Base-by-base conservation (phyloP, 2,329 filamentous ascomycete genomes). In the Aspergillus sp. region DNA sequence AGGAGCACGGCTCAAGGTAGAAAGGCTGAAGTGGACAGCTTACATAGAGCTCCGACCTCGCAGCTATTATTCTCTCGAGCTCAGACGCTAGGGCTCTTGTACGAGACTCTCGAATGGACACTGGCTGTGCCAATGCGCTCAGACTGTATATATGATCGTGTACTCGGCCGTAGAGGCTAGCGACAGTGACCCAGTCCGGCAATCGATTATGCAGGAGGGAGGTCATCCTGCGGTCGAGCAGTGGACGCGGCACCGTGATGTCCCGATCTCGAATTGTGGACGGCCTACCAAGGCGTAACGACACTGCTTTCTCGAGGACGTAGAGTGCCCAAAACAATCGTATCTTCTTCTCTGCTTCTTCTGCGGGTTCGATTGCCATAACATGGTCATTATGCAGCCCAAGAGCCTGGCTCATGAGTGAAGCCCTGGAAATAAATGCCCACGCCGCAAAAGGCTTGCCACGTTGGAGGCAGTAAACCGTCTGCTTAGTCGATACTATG, bases 111-210 rank as follows among this genome's bases (percentile, higher is more conserved):
- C 57, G 47, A 26, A 50, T 38, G 24, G 51, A 24, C 3, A n/a
- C 14, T 16, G 57, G 49, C 24, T 56, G 57, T 33, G 46, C 35
- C 6, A 60, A 44, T 10, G 55, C 57, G 17, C 36, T 35, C 9
- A 55, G 53, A 22, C 52, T 58, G 42, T 60, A 60, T 3, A 60
- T 30, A 7, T 50, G 20, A n/a, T 55, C 46, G 30, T 54, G 58
- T 19, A 55, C 47, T 14, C 49, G 52, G 19, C 54, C 58, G 30
- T 58, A 49, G 4, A 60, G 14, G 32, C 44, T 45, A 2, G 53
- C 53, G 3, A 60, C 30, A 30, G 49, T 41, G 32, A 60, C 43
- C 36, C 49, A 57, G 7, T 26, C 32, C 8, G 53, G 44, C 3
- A 46, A 17, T 42, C 45, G 26, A 49, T 49, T 52, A 44, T 24